Conservation (phyloP, 208 protist species). For the Acanthamoeba sp. region DNA sequence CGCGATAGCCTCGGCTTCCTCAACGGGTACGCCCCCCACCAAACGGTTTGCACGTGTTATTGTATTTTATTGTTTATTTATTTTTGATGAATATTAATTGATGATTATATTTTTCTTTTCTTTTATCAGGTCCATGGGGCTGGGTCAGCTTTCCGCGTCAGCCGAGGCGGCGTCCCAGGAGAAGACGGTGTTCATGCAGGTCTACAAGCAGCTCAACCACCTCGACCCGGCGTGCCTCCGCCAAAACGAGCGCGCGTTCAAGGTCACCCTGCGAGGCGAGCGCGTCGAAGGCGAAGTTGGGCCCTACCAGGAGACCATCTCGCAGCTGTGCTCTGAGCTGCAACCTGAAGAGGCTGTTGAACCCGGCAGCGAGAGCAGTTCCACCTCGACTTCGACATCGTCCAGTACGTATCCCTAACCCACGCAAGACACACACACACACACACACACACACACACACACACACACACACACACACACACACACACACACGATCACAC, state of each 20-base stretch:
- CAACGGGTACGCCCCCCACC: not conserved
- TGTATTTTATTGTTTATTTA: too few species aligned
- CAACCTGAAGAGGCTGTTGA: not conserved
- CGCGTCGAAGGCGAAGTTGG: conserved; percentile 50
- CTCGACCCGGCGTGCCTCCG: conserved; percentile 19
- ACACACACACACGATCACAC: too few species aligned
- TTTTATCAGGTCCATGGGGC: too few species aligned
- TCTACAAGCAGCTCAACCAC: conserved; percentile 12
- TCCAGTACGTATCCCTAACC: not conserved
- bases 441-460: too few species aligned
- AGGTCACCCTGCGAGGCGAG: conserved; percentile 17
- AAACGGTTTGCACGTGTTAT: too few species aligned
- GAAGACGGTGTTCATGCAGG: conserved; percentile 51
- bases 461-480: too few species aligned
- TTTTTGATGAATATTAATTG: too few species aligned
- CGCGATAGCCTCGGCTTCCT: not conserved
- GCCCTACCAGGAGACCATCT: conserved; percentile 29
- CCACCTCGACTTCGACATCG: not conserved
- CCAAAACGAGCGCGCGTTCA: conserved; percentile 33
- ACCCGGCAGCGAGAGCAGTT: not conserved
- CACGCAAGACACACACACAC: too few species aligned
- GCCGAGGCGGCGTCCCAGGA: not conserved
- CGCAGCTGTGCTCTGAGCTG: conserved; percentile 51
- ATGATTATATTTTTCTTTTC: too few species aligned
- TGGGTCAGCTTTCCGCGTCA: not conserved